Percentiles rank a stretch among this genome's conserved stretches.
Evolutionary conservation across 805 yeast species (phyloP).

Genomic region (Pichia pseudocactophila): DNA sequence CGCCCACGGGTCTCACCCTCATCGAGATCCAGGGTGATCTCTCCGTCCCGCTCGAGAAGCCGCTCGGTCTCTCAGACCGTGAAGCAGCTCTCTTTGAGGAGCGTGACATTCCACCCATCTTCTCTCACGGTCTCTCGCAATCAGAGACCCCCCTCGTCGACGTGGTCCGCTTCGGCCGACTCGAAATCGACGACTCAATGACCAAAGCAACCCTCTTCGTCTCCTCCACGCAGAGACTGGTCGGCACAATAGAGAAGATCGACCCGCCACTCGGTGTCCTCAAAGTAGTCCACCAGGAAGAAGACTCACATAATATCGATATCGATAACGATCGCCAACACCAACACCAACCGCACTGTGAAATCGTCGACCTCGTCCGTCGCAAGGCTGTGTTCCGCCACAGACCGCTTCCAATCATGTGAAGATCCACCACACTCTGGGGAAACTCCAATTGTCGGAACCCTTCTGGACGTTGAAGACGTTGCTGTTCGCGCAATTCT

Average conservation of each 20-base stretch:
- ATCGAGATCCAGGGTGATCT: slow-evolving; percentile 71
- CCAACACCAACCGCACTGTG: slow-evolving; percentile 21
- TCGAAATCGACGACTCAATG: slow-evolving; percentile 37
- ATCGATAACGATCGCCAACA: slow-evolving; percentile 15
- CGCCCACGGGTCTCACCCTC: slow-evolving; percentile 51
- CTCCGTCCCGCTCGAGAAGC: slow-evolving; percentile 35
- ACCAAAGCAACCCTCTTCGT: slow-evolving; percentile 48
- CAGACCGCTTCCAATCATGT: slow-evolving; percentile 76
- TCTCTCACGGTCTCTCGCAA: not conserved
- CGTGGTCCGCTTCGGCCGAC: slow-evolving; percentile 38
- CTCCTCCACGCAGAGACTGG: slow-evolving; percentile 60
- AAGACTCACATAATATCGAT: not conserved
- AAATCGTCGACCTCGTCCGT: slow-evolving; percentile 50
- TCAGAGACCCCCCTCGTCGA: slow-evolving; percentile 17
- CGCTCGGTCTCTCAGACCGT: slow-evolving; percentile 26
- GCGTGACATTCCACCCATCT: slow-evolving; percentile 17
- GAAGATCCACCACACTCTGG: too few relatives aligned
- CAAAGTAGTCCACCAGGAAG: slow-evolving; percentile 27
- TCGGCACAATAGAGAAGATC: slow-evolving; percentile 51
- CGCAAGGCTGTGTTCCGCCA: slow-evolving; percentile 54
- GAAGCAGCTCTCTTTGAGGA: slow-evolving; percentile 30
- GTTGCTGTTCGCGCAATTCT: too few relatives aligned
- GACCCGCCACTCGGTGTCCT: slow-evolving; percentile 61
- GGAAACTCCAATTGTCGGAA: too few relatives aligned
- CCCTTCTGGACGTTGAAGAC: too few relatives aligned